phyloP scores from a whole-genome alignment of 768 basidiomycete genomes.

The Termitomyces sp. region DNA sequence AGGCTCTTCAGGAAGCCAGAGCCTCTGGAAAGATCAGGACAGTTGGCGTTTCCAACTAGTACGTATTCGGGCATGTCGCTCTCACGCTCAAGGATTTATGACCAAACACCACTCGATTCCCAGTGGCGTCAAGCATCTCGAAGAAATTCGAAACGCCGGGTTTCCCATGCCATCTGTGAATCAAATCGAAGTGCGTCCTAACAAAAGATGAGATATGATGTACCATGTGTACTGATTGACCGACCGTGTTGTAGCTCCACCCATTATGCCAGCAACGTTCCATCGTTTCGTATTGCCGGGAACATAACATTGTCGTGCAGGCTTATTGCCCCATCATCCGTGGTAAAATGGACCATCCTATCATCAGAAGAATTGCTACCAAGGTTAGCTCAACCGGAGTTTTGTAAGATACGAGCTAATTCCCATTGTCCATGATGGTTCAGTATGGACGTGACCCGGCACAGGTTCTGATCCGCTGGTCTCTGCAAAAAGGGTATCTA shows the following conservation, averaged over 20 bases:
- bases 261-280: constrained; percentile 78
- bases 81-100: not conserved
- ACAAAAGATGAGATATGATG: not conserved
- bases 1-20: constrained; percentile 60
- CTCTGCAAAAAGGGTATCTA: constrained; percentile 73
- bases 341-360: constrained; percentile 49
- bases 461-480: constrained; percentile 88
- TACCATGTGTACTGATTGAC: not conserved
- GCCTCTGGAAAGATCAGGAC: constrained; percentile 59
- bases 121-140: constrained; percentile 66
- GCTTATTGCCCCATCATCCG: constrained; percentile 78
- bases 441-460: constrained; percentile 61
- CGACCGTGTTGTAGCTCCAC: constrained; percentile 49
- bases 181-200: constrained; percentile 62
- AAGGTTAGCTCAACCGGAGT: constrained; percentile 42
- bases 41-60: constrained; percentile 88
- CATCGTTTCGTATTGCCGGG: constrained; percentile 70
- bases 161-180: constrained; percentile 68
- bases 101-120: not conserved
- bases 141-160: constrained; percentile 65
- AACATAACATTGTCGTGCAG: constrained; percentile 56
- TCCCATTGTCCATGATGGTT: not conserved
- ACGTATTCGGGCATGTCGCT: constrained; percentile 18
- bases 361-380: constrained; percentile 47
- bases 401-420: not conserved